A percentile compares a stretch with the other conserved stretches of the same genome.
phyloP scores from a whole-genome alignment of 345 rosid species.

The Punica granatum region DNA sequence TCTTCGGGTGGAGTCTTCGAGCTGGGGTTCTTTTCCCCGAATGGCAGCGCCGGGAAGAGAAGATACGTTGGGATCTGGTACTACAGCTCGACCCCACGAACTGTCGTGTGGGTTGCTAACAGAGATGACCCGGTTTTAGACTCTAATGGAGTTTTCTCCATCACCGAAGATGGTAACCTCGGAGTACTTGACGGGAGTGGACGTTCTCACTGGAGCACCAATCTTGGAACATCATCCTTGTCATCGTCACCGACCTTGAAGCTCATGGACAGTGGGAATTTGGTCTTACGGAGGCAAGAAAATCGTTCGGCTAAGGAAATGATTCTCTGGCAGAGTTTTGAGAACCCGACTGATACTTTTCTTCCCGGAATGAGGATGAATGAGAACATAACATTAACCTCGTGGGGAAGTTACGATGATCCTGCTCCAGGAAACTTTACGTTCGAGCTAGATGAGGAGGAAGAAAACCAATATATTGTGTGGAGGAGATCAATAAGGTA shows the following conservation, averaged over 20 bases:
- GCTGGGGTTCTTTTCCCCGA: conserved; percentile 38
- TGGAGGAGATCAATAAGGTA: conserved; percentile 14
- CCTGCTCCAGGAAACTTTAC: conserved; percentile 58
- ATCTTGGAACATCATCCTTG: conserved; percentile 11
- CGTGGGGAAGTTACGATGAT: conserved; percentile 45
- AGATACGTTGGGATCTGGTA: conserved; percentile 52
- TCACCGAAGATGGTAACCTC: conserved; percentile 30
- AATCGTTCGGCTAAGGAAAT: background rate
- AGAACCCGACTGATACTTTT: conserved; percentile 47
- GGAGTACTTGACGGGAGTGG: conserved; percentile 23
- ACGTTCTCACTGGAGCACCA: conserved; percentile 21
- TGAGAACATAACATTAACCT: conserved; percentile 24
- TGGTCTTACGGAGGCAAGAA: conserved; percentile 15
- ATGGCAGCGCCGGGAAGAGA: conserved; percentile 25
- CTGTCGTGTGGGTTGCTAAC: conserved; percentile 49
- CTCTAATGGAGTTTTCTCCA: conserved; percentile 13
- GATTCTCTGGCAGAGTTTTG: conserved; percentile 43
- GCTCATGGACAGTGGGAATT: conserved; percentile 39
- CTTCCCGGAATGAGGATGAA: conserved; percentile 54
- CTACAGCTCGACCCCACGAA: conserved; percentile 23
- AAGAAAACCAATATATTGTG: conserved; percentile 9
- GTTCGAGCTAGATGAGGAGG: conserved; percentile 14
- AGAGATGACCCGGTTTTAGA: conserved; percentile 33
- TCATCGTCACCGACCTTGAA: conserved; percentile 8
- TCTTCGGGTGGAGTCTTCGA: conserved; percentile 18